Percentiles rank a stretch among this genome's conserved stretches.
phyloP scores from a whole-genome alignment of 768 basidiomycete genomes.

The Russula abietina region DNA sequence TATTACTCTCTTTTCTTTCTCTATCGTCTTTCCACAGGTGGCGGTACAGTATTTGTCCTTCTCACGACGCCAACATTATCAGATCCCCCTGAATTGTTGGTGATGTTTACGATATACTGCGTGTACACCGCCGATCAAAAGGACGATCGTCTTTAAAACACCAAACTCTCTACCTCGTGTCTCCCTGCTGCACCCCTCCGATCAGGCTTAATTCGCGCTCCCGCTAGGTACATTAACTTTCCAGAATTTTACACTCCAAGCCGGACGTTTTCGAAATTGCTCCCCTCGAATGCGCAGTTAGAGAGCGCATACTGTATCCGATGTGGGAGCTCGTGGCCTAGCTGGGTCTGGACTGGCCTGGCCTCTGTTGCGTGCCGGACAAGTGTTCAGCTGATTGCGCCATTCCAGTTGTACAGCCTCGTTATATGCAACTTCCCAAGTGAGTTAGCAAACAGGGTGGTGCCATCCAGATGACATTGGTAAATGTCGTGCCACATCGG shows the following conservation, averaged over 20 bases:
- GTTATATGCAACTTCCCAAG: background rate
- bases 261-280: background rate
- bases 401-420: background rate
- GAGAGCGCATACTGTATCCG: background rate
- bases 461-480: background rate
- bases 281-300: background rate
- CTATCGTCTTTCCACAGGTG: slow-evolving; percentile 2
- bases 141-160: slow-evolving; percentile 2
- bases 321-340: background rate
- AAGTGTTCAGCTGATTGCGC: background rate
- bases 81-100: slow-evolving; percentile 7
- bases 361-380: background rate
- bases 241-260: background rate
- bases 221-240: background rate
- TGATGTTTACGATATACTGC: background rate
- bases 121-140: slow-evolving; percentile 6
- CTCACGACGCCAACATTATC: background rate
- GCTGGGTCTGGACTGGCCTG: background rate
- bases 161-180: slow-evolving; percentile 1
- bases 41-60: background rate
- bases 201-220: background rate
- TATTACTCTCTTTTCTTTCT: background rate
- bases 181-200: background rate
- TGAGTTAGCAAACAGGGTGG: too few species aligned
- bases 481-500: background rate